These are phyloP conservation scores for Yamadazyma tumulicola DNA, from an alignment of 805 yeast genomes.

Conservation along the genomic window DNA sequence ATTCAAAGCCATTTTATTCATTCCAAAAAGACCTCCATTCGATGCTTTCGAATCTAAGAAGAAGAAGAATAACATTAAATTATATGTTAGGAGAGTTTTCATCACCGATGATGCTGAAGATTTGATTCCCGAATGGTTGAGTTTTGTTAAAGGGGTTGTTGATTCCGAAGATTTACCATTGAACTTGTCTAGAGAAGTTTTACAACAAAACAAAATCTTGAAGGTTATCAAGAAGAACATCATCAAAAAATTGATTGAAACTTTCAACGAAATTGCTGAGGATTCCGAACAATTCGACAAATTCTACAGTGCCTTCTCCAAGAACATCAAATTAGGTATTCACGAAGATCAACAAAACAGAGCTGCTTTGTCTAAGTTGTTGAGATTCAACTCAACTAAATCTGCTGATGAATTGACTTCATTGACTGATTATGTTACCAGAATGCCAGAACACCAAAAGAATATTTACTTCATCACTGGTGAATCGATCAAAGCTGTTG, in stretches of 20 bases:
- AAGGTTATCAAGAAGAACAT: slow-evolving; percentile 99
- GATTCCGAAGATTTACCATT: slow-evolving; percentile 99
- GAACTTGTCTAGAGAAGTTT: slow-evolving; percentile 99
- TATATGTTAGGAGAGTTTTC: slow-evolving; percentile 98
- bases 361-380: slow-evolving; percentile 87
- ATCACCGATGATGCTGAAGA: slow-evolving; percentile 99
- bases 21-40: slow-evolving; percentile 99
- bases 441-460: slow-evolving; percentile 99
- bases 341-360: slow-evolving; percentile 99
- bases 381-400: slow-evolving; percentile 97
- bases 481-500: slow-evolving; percentile 96
- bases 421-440: slow-evolving; percentile 93
- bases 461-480: slow-evolving; percentile 99
- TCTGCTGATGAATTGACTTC: slow-evolving; percentile 92
- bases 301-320: slow-evolving; percentile 96
- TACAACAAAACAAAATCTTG: slow-evolving; percentile 99
- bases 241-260: slow-evolving; percentile 96
- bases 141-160: slow-evolving; percentile 97
- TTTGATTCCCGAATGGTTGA: slow-evolving; percentile 97
- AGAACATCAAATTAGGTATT: slow-evolving; percentile 97
- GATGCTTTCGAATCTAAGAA: slow-evolving; percentile 97
- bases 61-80: slow-evolving; percentile 98
- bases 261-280: slow-evolving; percentile 99
- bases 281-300: slow-evolving; percentile 97
- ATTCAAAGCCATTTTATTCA: slow-evolving; percentile 94